A percentile compares a stretch with the other conserved stretches of the same genome.
Evolutionary conservation across 225 moss, liverwort and hornwort genomes (phyloP).

Genomic region (Ulota crispa): DNA sequence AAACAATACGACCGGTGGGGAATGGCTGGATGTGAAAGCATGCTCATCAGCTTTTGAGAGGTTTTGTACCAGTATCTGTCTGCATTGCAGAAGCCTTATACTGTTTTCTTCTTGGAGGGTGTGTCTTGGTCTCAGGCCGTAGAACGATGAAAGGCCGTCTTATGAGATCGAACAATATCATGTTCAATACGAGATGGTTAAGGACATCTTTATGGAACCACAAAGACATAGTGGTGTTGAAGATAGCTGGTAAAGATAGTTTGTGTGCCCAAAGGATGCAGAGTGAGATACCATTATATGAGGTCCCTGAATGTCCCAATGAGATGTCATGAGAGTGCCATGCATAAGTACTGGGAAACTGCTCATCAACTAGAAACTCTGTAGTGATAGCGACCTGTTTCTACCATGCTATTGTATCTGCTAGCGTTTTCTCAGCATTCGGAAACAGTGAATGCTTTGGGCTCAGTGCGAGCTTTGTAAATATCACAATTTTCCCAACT

Average conservation of each 20-base stretch:
- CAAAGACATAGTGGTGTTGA: neutral
- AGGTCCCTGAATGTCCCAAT: neutral
- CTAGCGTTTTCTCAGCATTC: slow-evolving; percentile 15
- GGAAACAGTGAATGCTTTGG: slow-evolving; percentile 5
- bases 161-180: slow-evolving; percentile 1
- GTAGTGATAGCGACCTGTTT: slow-evolving; percentile 15
- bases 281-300: slow-evolving; percentile 9
- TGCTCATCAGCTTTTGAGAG: slow-evolving; percentile 5
- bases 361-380: slow-evolving; percentile 7
- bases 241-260: neutral
- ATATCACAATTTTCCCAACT: slow-evolving; percentile 38
- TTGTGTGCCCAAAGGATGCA: slow-evolving; percentile 19
- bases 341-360: slow-evolving; percentile 4
- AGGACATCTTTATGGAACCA: slow-evolving; percentile 1
- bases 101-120: neutral
- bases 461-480: slow-evolving; percentile 35
- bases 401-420: slow-evolving; percentile 1
- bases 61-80: neutral
- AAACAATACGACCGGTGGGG: slow-evolving; percentile 3
- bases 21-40: slow-evolving; percentile 1
- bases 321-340: slow-evolving; percentile 4
- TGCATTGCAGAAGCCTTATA: slow-evolving; percentile 3
- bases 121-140: neutral
- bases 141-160: neutral
- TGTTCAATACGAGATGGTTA: slow-evolving; percentile 19